Evolutionary conservation across 1,139 yeast genomes (phyloP).

Genomic region (Pichia sp.): DNA sequence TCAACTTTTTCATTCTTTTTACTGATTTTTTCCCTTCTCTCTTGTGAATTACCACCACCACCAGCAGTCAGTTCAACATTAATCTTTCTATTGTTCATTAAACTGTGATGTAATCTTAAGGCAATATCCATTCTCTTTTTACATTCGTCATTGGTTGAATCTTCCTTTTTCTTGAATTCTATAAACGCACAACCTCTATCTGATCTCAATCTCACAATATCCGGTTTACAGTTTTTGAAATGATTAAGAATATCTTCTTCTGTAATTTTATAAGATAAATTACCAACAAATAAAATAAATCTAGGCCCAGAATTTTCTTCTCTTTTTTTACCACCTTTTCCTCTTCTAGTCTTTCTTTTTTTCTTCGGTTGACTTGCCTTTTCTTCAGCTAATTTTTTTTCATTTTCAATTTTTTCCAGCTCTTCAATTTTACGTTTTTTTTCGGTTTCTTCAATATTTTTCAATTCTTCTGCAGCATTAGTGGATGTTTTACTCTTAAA

Average conservation of each 20-base stretch:
- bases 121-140: constrained; percentile 79
- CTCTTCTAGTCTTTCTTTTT: constrained; percentile 72
- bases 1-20: constrained; percentile 69
- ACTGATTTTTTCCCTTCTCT: constrained; percentile 61
- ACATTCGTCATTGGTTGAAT: constrained; percentile 41
- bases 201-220: constrained; percentile 63
- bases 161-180: constrained; percentile 55
- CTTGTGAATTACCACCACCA: constrained; percentile 88
- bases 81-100: constrained; percentile 61
- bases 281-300: constrained; percentile 86
- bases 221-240: constrained; percentile 67
- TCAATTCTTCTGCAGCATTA: constrained; percentile 28
- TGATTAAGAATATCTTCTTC: constrained; percentile 61
- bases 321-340: constrained; percentile 37
- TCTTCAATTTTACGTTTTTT: constrained; percentile 20
- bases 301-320: constrained; percentile 42
- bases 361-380: constrained; percentile 30
- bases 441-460: constrained; percentile 24
- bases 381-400: constrained; percentile 3
- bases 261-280: constrained; percentile 67
- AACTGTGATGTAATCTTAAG: constrained; percentile 70
- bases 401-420: constrained; percentile 12
- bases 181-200: constrained; percentile 91
- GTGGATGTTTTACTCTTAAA: constrained; percentile 47
- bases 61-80: constrained; percentile 97